Conservation (phyloP, 768 basidiomycete genomes). For the Collybia sp. region DNA sequence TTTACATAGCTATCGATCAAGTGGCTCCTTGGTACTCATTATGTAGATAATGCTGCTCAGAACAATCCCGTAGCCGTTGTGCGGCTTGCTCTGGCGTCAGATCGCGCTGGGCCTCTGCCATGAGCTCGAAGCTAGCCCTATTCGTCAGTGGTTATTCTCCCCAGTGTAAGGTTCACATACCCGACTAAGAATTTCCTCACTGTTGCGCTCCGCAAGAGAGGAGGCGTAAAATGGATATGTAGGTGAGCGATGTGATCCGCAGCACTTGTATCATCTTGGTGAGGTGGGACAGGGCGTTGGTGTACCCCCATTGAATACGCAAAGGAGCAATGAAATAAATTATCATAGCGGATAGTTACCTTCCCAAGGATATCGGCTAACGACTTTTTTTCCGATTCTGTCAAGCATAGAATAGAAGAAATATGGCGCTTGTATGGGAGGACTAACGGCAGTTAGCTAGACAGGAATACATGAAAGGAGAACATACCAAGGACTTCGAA, state of each 20-base stretch:
- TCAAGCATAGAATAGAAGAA: constrained; percentile 60
- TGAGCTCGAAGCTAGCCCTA: constrained; percentile 69
- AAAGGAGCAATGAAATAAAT: constrained; percentile 81
- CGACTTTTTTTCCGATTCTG: constrained; percentile 50
- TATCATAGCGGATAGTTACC: constrained; percentile 69
- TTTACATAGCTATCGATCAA: too few relatives aligned
- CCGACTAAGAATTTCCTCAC: constrained; percentile 90
- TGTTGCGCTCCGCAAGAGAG: constrained; percentile 74
- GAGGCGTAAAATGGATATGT: constrained; percentile 86
- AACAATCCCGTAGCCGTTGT: constrained; percentile 44
- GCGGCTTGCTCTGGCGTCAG: constrained; percentile 89
- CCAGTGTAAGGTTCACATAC: constrained; percentile 32
- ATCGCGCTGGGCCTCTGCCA: constrained; percentile 89
- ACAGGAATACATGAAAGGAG: not conserved
- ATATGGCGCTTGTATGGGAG: constrained; percentile 79
- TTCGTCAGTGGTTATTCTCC: constrained; percentile 1
- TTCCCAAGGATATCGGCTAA: constrained; percentile 66
- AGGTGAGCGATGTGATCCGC: constrained; percentile 65
- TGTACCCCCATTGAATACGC: constrained; percentile 96
- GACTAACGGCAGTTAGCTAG: constrained; percentile 35
- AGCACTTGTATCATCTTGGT: constrained; percentile 27
- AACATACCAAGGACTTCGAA: constrained; percentile 75
- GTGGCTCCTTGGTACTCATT: not conserved
- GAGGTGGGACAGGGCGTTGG: constrained; percentile 63
- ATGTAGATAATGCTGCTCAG: constrained; percentile 58